Evolutionary conservation across 1,284 basidiomycete genomes (phyloP).

Genomic region (Gastroboletus turbinatus): DNA sequence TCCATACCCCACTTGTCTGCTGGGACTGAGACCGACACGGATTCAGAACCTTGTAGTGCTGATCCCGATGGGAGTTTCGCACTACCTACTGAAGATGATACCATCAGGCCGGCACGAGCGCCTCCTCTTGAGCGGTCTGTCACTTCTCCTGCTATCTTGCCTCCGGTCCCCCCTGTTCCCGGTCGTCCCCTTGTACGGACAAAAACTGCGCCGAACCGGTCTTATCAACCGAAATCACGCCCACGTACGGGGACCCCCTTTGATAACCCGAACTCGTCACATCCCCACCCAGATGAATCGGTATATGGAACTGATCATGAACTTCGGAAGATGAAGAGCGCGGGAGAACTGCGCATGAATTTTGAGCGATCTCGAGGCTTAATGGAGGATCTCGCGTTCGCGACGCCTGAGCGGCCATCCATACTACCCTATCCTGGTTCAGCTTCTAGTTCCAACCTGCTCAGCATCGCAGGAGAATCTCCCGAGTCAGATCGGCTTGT

Average conservation of each 20-base stretch:
- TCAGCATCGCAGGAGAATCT: conserved; percentile 37
- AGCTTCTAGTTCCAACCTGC: conserved; percentile 61
- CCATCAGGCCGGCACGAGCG: conserved; percentile 63
- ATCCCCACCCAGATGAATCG: conserved; percentile 37
- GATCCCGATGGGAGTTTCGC: conserved; percentile 31
- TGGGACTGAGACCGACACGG: conserved; percentile 51
- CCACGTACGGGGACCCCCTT: conserved; percentile 23
- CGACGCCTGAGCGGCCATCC: conserved; percentile 38
- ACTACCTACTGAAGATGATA: conserved; percentile 54
- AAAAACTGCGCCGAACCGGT: conserved; percentile 67
- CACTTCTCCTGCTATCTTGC: conserved; percentile 43
- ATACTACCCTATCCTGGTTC: conserved; percentile 56
- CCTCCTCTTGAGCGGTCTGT: conserved; percentile 50
- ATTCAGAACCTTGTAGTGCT: conserved; percentile 51
- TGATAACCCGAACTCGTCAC: conserved; percentile 28
- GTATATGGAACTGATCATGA: conserved; percentile 54
- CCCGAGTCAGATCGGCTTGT: conserved; percentile 38
- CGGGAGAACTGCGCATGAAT: conserved; percentile 70
- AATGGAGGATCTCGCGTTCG: conserved; percentile 13
- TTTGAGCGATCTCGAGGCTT: conserved; percentile 29
- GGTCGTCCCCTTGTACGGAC: conserved; percentile 59
- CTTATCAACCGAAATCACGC: conserved; percentile 53
- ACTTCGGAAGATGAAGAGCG: conserved; percentile 83
- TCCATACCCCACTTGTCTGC: conserved; percentile 37
- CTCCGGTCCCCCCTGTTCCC: conserved; percentile 31